phyloP scores from a whole-genome alignment of 225 moss, liverwort and hornwort species.

The Sphagnum contortum region DNA sequence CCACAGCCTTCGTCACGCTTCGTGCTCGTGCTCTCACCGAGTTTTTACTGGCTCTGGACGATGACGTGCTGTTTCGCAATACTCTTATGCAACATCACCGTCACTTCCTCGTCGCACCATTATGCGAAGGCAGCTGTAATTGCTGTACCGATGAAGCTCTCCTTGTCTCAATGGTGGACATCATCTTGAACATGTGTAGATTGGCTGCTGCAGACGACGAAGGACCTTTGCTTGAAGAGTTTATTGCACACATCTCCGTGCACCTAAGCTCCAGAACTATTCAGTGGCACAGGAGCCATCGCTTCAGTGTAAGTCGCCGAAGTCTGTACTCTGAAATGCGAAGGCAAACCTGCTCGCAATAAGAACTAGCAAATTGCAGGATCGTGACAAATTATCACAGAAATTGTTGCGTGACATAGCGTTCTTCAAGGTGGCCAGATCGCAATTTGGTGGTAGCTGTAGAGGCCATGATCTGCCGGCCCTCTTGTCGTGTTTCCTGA shows the following conservation, averaged over 20 bases:
- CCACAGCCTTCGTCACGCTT: constrained; percentile 43
- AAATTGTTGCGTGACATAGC: background rate
- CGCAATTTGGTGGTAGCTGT: background rate
- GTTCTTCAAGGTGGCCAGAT: background rate
- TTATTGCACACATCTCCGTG: constrained; percentile 38
- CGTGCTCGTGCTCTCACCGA: constrained; percentile 43
- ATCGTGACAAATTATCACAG: background rate
- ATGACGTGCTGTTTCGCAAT: constrained; percentile 28
- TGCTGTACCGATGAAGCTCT: constrained; percentile 39
- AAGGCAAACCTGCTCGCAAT: too few species aligned
- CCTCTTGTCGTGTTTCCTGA: background rate
- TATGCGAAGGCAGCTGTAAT: constrained; percentile 44
- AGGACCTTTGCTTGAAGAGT: constrained; percentile 47
- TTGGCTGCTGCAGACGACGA: constrained; percentile 15
- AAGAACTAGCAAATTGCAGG: background rate
- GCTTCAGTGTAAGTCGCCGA: constrained; percentile 39
- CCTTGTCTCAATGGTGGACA: constrained; percentile 25
- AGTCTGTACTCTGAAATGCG: too few species aligned
- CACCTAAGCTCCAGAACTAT: constrained; percentile 35
- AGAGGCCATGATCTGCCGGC: background rate
- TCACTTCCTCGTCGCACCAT: constrained; percentile 42
- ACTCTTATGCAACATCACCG: constrained; percentile 36
- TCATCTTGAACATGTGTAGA: constrained; percentile 40
- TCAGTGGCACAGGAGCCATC: constrained; percentile 42
- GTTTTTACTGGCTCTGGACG: constrained; percentile 35